These are phyloP conservation scores for Eimeria brunetti DNA, from an alignment of 169 alveolate species.

Conservation along the genomic window DNA sequence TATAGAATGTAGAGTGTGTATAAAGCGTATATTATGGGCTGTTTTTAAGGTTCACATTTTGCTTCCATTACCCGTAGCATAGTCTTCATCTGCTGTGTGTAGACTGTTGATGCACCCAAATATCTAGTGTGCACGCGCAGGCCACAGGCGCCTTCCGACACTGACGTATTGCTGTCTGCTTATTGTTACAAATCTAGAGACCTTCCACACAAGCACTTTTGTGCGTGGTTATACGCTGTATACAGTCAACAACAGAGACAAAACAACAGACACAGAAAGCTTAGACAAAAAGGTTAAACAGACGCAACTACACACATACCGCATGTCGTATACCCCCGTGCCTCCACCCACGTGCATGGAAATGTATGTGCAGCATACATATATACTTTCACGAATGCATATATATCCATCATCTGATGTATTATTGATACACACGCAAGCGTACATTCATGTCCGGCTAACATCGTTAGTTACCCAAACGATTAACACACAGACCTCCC, in stretches of 20 bases:
- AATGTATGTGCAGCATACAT: not conserved
- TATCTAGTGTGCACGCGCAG: not conserved
- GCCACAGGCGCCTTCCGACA: too few relatives aligned
- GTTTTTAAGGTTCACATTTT: not conserved
- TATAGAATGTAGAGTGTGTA: not conserved
- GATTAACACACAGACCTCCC: not conserved
- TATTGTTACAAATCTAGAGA: not conserved
- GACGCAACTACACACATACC: not conserved
- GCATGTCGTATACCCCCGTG: not conserved
- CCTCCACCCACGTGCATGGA: not conserved
- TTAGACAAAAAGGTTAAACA: not conserved
- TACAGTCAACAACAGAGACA: not conserved
- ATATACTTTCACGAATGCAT: not conserved
- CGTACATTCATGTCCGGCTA: not conserved
- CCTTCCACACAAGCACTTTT: not conserved
- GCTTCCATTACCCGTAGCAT: not conserved
- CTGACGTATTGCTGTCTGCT: not conserved
- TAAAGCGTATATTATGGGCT: not conserved
- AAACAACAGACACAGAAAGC: not conserved
- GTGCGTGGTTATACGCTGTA: not conserved
- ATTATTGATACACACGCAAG: not conserved
- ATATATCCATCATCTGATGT: not conserved
- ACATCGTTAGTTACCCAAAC: not conserved
- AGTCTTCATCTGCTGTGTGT: not conserved
- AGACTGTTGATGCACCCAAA: not conserved